Conservation (phyloP, 257 asterid genomes). For the Echium plantagineum region DNA sequence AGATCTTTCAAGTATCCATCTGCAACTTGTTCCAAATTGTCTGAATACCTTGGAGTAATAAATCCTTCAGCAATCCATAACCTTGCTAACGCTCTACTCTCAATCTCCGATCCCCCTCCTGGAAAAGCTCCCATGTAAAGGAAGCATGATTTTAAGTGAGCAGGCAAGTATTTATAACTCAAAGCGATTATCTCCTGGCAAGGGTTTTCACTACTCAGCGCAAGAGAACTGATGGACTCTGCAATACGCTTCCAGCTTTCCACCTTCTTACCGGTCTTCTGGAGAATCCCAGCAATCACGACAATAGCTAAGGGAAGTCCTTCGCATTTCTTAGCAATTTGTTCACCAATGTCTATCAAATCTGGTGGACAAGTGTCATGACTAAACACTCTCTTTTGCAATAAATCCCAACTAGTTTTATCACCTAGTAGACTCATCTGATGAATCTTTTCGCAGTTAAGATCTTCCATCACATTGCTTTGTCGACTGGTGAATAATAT, state of each 20-base stretch:
- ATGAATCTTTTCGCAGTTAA: no score
- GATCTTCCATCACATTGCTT: no score
- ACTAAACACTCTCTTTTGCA: no score
- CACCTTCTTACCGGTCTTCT: not conserved
- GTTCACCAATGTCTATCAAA: not conserved
- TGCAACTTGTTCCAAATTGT: slow-evolving; percentile 3
- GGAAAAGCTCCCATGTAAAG: no score
- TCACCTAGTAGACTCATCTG: no score
- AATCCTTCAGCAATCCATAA: slow-evolving; percentile 1
- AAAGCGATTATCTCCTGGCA: not conserved
- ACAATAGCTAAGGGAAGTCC: slow-evolving; percentile 5
- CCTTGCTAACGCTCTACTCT: not conserved
- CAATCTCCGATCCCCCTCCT: not conserved
- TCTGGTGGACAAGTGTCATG: no score
- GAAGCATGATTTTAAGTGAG: not conserved
- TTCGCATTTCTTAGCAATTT: slow-evolving; percentile 6
- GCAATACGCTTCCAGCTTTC: not conserved
- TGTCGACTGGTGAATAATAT: no score
- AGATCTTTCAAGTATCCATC: slow-evolving; percentile 6
- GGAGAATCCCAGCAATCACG: slow-evolving; percentile 1
- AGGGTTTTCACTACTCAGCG: rapidly evolving
- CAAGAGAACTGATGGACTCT: not conserved
- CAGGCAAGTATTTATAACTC: not conserved
- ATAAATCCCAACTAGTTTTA: no score
- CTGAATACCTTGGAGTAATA: not conserved